Evolutionary conservation across 208 protist species (phyloP), one percentile per base, ranked within the genome.

Genomic region (Leishmania guyanensis): DNA sequence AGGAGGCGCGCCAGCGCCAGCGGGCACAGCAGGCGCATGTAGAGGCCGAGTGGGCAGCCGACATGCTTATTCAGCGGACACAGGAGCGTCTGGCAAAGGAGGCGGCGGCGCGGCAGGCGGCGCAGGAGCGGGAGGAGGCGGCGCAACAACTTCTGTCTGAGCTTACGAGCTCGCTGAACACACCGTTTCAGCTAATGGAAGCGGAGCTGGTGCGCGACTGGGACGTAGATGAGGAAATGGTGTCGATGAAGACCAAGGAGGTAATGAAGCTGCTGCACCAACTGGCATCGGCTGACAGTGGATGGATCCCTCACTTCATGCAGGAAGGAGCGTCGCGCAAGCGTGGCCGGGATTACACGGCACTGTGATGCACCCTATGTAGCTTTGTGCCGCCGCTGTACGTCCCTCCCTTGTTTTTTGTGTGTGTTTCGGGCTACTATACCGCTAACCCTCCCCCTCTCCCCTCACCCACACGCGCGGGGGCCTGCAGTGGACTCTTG

Each of bases 171-270:
- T 72, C 84, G 1, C 68, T 94, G 66, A 69, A 90, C 75, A 94
- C 92, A 20, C 91, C 93, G 16, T 91, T 94, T 70, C 84, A 86
- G 39, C 82, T 87, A 78, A 92, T 95, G 89, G 91, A 95, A 84
- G 75, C 75, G 36, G 88, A 87, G 74, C 65, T 97, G 36, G 84
- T 97, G 46, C 84, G 87, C 20, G 92, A 95, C 54, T 95, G 92
- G 91, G 90, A 95, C 70, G 88, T 97, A 29, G 89, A 94, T 54
- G 88, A 84, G 73, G 92, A 93, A 3, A 78, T 93, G 66, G 80
- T 97, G 60, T 66, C 36, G n/a, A 89, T 93, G 85, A 97, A 95
- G 77, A 78, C 80, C 53, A 48, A 51, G 43, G 93, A 97, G 39
- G 86, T 95, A 16, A 77, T 80, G 65, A 68, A 72, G 58, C 81